Evolutionary conservation across 176 grass and related monocot species (phyloP), one percentile per base, ranked within the genome.

Genomic region (Raddia distichophylla): DNA sequence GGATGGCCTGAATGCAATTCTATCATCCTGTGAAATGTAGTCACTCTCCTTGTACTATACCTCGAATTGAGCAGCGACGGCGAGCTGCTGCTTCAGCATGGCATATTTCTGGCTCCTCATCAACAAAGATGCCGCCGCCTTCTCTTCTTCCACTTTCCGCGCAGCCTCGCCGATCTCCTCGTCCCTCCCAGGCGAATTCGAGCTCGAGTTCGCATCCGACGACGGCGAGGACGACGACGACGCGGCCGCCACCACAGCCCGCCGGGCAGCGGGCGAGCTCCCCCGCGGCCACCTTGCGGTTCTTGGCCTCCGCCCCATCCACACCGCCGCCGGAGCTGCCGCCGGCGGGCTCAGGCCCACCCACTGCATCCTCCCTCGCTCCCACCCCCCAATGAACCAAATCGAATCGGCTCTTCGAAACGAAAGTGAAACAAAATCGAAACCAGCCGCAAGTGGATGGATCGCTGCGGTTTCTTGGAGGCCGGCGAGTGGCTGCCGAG

Each of bases 61-160:
- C 88, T 97, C 88, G 18, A 93, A 91, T 59, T 93, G 85, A 59
- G 94, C 82, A 7, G 91, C 91, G 37, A 97, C 80, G 49, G 86
- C 86, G 70, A 97, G 85, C 83, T 93, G 94, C 71, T 97, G 83
- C 86, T 97, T 91, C 73, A 93, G 88, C 86, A 97, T 80, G 60
- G 91, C 80, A 34, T 93, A 93, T 63, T 91, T 91, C 64, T 91
- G 83, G 75, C 82, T 95, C 72, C 93, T 81, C 75, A 81, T 78
- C 55, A 94, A 76, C 63, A 93, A 85, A 43, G 78, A 82, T 52
- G 77, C 82, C 49, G 76, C 84, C 6, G 73, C 73, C 78, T 91
- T 79, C 68, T 71, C 76, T 0, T 83, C 69, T 18, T 76, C 15
- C 57, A 88, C 81, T 74, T 11, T 82, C 70, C 49, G 35, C 19